Percentiles rank a stretch among this genome's conserved stretches.
Conservation (phyloP, 345 rosid species). For the Salix koriyanagi region DNA sequence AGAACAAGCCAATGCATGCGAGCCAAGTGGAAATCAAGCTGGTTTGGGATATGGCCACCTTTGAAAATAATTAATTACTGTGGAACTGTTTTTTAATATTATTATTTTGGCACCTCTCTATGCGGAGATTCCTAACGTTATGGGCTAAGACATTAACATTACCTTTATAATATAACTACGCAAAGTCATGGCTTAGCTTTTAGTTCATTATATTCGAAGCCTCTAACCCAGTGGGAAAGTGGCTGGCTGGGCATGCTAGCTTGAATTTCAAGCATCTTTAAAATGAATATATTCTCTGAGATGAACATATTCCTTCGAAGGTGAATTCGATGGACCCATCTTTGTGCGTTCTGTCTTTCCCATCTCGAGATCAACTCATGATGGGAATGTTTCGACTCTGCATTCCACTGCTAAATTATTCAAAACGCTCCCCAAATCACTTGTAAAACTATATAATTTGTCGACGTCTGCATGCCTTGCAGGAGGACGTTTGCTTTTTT, state of each 20-base stretch:
- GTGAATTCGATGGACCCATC: conserved; percentile 33
- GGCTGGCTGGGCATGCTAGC: conserved; percentile 69
- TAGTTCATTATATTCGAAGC: conserved; percentile 32
- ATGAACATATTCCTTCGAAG: conserved; percentile 73
- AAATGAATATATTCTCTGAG: conserved; percentile 55
- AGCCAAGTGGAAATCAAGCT: conserved; percentile 1
- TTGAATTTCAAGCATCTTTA: conserved; percentile 85
- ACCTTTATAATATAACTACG: conserved; percentile 26
- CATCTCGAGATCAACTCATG: neutral
- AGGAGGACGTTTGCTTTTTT: no score
- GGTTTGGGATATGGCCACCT: neutral
- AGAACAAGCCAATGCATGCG: conserved; percentile 7
- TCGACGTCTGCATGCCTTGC: neutral
- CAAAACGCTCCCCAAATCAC: neutral
- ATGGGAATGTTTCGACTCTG: neutral
- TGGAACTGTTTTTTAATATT: neutral
- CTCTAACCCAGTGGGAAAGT: conserved; percentile 30
- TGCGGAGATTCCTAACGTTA: conserved; percentile 29
- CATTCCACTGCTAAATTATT: neutral
- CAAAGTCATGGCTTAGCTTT: conserved; percentile 64
- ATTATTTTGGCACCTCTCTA: no score
- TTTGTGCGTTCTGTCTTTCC: conserved; percentile 18
- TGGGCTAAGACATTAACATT: neutral
- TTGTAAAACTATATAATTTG: neutral
- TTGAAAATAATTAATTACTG: neutral